A percentile compares a stretch with the other conserved stretches of the same genome.
Evolutionary conservation across 2,329 filamentous ascomycete genomes (phyloP).

Genomic region (Cladosporium phlei): DNA sequence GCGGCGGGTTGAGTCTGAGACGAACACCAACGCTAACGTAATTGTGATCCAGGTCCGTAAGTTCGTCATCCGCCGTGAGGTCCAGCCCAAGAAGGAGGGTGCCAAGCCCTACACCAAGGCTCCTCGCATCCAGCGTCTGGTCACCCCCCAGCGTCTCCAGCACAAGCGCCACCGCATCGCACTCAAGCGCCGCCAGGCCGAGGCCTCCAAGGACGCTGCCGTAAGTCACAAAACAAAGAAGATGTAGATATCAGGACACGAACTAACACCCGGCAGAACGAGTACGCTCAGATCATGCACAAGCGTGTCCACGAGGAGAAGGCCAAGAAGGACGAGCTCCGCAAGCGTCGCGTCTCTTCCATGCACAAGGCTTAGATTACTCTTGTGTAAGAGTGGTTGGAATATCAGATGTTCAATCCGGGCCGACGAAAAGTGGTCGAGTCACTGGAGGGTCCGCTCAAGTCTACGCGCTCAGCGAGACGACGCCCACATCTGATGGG

Average conservation of each 20-base stretch:
- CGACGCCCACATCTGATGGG: neutral
- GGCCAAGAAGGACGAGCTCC: conserved; percentile 83
- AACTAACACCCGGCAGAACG: conserved; percentile 62
- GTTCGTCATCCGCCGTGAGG: conserved; percentile 98
- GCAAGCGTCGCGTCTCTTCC: conserved; percentile 95
- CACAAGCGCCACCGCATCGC: conserved; percentile 98
- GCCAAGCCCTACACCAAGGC: conserved; percentile 99
- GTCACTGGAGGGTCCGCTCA: neutral
- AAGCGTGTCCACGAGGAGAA: conserved; percentile 97
- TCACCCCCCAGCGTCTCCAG: conserved; percentile 98
- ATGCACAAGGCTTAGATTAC: conserved; percentile 70
- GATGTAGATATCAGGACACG: neutral
- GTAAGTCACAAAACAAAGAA: conserved; percentile 62
- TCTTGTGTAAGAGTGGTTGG: conserved; percentile 3
- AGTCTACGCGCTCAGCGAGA: conserved; percentile 12
- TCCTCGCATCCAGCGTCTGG: conserved; percentile 98
- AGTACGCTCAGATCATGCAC: conserved; percentile 93
- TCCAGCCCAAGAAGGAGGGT: conserved; percentile 95
- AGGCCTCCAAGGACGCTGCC: conserved; percentile 98
- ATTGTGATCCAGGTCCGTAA: conserved; percentile 73
- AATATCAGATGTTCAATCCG: conserved; percentile 11
- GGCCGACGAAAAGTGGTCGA: conserved; percentile 10
- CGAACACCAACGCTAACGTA: conserved; percentile 25
- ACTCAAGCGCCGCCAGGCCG: conserved; percentile 95
- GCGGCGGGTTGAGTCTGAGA: conserved; percentile 30